Evolutionary conservation across 768 basidiomycete species (phyloP).

Genomic region (Glaciozyma antarctica): DNA sequence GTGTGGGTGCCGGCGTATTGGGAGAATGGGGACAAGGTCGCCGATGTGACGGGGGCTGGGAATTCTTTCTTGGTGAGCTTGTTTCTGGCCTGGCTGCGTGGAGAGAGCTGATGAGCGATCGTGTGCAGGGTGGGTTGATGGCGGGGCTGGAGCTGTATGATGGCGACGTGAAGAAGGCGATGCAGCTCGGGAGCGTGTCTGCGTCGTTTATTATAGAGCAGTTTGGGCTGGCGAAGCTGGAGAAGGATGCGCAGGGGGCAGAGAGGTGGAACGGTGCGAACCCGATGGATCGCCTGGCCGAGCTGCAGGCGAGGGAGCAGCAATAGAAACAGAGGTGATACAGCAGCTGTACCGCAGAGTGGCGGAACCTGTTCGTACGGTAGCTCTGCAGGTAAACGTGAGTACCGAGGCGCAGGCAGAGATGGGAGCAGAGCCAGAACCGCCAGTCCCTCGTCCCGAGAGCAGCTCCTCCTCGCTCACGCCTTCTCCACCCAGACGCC

Average conservation of each 20-base stretch:
- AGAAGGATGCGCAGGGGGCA: conserved; percentile 8
- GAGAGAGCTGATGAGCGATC: neutral
- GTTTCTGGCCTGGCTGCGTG: neutral
- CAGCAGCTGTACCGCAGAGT: neutral
- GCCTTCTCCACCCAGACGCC: no score
- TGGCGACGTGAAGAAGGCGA: conserved; percentile 44
- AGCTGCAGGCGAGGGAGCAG: conserved; percentile 7
- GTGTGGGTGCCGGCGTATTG: conserved; percentile 71
- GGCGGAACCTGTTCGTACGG: no score
- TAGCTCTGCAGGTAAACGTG: no score
- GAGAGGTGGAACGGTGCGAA: conserved; percentile 64
- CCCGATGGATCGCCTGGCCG: conserved; percentile 40
- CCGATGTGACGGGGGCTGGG: conserved; percentile 87
- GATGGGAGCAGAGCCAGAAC: neutral
- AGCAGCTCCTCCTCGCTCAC: neutral
- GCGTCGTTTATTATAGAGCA: conserved; percentile 79
- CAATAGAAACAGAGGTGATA: neutral
- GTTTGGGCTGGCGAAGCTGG: conserved; percentile 53
- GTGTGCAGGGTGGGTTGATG: conserved; percentile 27
- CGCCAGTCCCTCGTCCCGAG: no score
- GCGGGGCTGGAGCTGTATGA: conserved; percentile 26
- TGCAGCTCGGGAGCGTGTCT: conserved; percentile 65
- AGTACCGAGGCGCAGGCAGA: neutral
- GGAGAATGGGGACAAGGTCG: conserved; percentile 48
- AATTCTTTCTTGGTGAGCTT: conserved; percentile 71